A percentile compares a stretch with the other conserved stretches of the same genome.
These are phyloP conservation scores for Pichia membranifaciens DNA, from an alignment of 805 yeast genomes.

Conservation along the genomic window DNA sequence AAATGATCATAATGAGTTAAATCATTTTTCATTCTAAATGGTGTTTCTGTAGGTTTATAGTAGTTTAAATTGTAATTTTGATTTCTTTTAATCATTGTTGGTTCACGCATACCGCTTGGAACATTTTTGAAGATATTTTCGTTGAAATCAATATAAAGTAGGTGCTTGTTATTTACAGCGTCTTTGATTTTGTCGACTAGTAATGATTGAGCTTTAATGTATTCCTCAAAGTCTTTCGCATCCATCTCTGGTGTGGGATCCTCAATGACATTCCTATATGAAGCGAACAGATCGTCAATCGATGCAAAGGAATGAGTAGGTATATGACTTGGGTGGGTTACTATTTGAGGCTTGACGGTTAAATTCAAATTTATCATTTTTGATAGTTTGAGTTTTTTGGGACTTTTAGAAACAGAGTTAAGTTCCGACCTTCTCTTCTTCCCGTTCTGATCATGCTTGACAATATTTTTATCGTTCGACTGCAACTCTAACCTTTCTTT, in stretches of 20 bases:
- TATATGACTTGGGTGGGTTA: constrained; percentile 58
- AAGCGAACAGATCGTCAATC: constrained; percentile 42
- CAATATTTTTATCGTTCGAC: not conserved
- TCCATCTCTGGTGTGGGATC: constrained; percentile 41
- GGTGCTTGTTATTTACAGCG: constrained; percentile 38
- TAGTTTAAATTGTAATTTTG: constrained; percentile 25
- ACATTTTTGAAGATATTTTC: constrained; percentile 42
- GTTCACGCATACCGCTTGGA: constrained; percentile 35
- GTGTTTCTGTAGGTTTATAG: constrained; percentile 35
- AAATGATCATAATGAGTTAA: constrained; percentile 67
- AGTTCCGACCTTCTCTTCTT: not conserved
- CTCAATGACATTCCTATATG: constrained; percentile 56
- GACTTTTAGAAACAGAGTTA: not conserved
- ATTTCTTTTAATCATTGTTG: constrained; percentile 34
- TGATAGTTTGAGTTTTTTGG: not conserved
- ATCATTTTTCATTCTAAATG: constrained; percentile 33
- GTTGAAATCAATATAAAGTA: constrained; percentile 40
- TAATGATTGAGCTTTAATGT: constrained; percentile 46
- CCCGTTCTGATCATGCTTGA: too few species aligned
- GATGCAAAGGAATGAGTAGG: constrained; percentile 39
- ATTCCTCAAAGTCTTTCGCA: constrained; percentile 53
- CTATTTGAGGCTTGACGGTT: constrained; percentile 38
- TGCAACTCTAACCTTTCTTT: not conserved
- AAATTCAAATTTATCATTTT: constrained; percentile 26
- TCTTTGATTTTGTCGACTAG: constrained; percentile 39